These are phyloP conservation scores for Solanum chmielewskii DNA, from an alignment of 257 asterid genomes.

Conservation along the genomic window DNA sequence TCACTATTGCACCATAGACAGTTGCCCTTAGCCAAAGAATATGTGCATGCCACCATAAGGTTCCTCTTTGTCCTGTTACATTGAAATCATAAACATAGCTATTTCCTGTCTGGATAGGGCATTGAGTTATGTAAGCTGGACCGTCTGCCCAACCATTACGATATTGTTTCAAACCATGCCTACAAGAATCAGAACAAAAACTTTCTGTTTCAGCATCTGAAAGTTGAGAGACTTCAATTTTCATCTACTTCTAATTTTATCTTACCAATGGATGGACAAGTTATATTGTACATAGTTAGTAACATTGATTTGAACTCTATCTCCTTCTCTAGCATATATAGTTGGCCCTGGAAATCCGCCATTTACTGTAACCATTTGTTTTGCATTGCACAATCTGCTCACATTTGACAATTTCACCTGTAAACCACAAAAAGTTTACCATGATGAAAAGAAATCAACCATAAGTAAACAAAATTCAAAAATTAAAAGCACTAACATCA, in stretches of 20 bases:
- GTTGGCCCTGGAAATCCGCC: slow-evolving; percentile 66
- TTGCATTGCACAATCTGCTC: slow-evolving; percentile 60
- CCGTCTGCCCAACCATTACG: slow-evolving; percentile 69
- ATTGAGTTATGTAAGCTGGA: slow-evolving; percentile 57
- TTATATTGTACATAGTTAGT: slow-evolving; percentile 51
- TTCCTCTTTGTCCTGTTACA: slow-evolving; percentile 60
- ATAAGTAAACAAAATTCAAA: not conserved
- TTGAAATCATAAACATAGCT: slow-evolving; percentile 48
- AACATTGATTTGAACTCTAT: slow-evolving; percentile 43
- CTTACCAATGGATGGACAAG: slow-evolving; percentile 58
- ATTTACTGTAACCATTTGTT: slow-evolving; percentile 51
- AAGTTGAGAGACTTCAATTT: not conserved
- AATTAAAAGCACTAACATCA: slow-evolving; percentile 18
- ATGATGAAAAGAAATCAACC: not conserved
- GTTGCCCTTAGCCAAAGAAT: slow-evolving; percentile 65
- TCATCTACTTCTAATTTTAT: not conserved
- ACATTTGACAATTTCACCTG: slow-evolving; percentile 43
- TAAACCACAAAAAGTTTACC: not conserved
- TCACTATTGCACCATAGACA: slow-evolving; percentile 44
- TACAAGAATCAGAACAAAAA: not conserved
- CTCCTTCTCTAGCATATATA: slow-evolving; percentile 41
- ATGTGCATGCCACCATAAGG: slow-evolving; percentile 76
- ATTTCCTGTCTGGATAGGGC: slow-evolving; percentile 46
- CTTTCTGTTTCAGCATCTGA: not conserved
- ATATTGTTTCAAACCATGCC: slow-evolving; percentile 61